Evolutionary conservation across 495 filamentous ascomycete species (phyloP).

Genomic region (Hamigera avellanea): DNA sequence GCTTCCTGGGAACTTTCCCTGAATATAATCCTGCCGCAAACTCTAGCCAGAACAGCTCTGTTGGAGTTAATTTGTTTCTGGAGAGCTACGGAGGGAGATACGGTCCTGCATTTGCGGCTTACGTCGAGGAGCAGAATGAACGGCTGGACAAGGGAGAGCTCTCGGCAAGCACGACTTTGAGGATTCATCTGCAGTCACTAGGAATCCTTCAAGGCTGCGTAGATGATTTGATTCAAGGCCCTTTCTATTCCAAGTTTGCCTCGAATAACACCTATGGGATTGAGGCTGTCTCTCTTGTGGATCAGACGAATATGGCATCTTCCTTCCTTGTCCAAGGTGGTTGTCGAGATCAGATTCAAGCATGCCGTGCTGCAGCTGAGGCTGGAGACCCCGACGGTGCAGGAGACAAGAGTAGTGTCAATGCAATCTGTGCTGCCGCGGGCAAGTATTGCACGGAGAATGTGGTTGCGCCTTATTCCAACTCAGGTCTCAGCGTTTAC

Average conservation of each 20-base stretch:
- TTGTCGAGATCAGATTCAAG: too few relatives aligned
- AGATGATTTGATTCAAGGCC: constrained; percentile 55
- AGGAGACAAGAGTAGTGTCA: constrained; percentile 8
- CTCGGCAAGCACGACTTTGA: too few relatives aligned
- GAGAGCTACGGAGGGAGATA: constrained; percentile 50
- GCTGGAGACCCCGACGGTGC: too few relatives aligned
- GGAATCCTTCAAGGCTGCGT: constrained; percentile 62
- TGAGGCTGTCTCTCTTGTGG: constrained; percentile 39
- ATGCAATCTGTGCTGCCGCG: constrained; percentile 27
- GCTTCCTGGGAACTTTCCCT: constrained; percentile 41
- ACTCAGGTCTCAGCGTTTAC: constrained; percentile 33
- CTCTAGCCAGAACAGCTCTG: constrained; percentile 35
- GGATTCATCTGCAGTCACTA: constrained; percentile 12
- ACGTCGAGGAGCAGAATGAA: constrained; percentile 53
- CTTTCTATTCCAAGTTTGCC: constrained; percentile 56
- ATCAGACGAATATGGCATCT: constrained; percentile 7
- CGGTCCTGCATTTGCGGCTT: constrained; percentile 7
- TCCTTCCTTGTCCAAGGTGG: too few relatives aligned
- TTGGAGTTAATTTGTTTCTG: constrained; percentile 38
- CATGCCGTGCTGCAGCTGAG: too few relatives aligned
- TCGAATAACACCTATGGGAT: constrained; percentile 67
- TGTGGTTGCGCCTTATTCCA: constrained; percentile 6
- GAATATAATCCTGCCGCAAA: constrained; percentile 15
- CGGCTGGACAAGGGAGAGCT: constrained; percentile 26
- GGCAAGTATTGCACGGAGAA: constrained; percentile 29